Evolutionary conservation across 2,329 filamentous ascomycete genomes (phyloP).

Genomic region (Penicillium palitans): DNA sequence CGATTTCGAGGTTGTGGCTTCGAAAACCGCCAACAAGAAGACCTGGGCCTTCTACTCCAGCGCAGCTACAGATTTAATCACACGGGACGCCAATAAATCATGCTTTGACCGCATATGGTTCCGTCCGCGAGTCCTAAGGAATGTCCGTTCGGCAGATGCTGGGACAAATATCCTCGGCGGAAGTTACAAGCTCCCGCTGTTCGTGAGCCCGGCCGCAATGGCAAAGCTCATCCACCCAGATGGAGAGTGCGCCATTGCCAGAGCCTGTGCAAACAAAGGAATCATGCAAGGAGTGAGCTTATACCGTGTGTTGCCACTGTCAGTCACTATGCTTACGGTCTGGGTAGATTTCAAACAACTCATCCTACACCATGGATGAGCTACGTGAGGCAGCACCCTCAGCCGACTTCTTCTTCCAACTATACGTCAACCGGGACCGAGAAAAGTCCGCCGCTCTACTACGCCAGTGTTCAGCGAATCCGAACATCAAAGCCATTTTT

Average conservation of each 20-base stretch:
- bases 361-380: conserved; percentile 59
- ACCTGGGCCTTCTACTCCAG: conserved; percentile 71
- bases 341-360: conserved; percentile 58
- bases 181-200: conserved; percentile 57
- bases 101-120: conserved; percentile 59
- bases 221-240: conserved; percentile 63
- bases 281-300: conserved; percentile 56
- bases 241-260: conserved; percentile 61
- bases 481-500: conserved; percentile 49
- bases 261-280: conserved; percentile 52
- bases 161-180: conserved; percentile 57
- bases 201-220: conserved; percentile 65
- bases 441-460: conserved; percentile 52
- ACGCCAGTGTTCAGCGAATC: conserved; percentile 41
- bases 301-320: neutral
- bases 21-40: conserved; percentile 58
- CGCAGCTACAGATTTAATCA: conserved; percentile 63
- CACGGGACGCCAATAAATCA: conserved; percentile 56
- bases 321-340: neutral
- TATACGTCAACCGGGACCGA: conserved; percentile 57
- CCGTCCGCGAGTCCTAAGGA: conserved; percentile 58
- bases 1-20: conserved; percentile 62
- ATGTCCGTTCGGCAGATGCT: conserved; percentile 56
- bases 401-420: conserved; percentile 54
- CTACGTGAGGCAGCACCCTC: conserved; percentile 48